Conservation (phyloP, 1,284 basidiomycete species). For the Calocybe gambosa region DNA sequence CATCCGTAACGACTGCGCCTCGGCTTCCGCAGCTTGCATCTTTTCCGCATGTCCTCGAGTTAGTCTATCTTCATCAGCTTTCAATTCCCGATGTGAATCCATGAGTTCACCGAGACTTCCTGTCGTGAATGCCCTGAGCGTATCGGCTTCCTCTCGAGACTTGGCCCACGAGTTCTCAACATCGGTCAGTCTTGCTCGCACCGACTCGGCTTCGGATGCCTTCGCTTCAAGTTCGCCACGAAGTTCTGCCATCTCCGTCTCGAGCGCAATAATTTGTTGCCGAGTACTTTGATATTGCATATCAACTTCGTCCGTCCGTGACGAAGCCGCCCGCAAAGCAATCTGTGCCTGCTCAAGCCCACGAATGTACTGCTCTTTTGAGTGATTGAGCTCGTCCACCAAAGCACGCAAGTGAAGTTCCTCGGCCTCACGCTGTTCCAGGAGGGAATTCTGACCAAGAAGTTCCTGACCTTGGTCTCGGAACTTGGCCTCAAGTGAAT, state of each 20-base stretch:
- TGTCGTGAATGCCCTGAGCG: constrained; percentile 77
- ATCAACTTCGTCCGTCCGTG: constrained; percentile 81
- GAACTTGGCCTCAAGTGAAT: constrained; percentile 59
- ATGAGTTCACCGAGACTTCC: constrained; percentile 80
- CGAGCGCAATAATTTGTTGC: constrained; percentile 62
- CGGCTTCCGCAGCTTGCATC: constrained; percentile 73
- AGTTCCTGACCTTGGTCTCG: constrained; percentile 79
- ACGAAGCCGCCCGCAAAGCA: constrained; percentile 71
- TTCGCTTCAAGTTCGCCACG: constrained; percentile 74
- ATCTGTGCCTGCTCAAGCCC: constrained; percentile 82
- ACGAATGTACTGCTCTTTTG: constrained; percentile 79
- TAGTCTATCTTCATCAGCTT: constrained; percentile 72
- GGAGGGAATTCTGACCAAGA: constrained; percentile 67
- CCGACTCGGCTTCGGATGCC: constrained; percentile 66
- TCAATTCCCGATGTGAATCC: constrained; percentile 76
- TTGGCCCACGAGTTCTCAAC: constrained; percentile 84
- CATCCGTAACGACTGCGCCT: constrained; percentile 65
- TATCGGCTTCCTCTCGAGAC: constrained; percentile 86
- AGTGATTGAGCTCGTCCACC: constrained; percentile 63
- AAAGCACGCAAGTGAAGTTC: constrained; percentile 59
- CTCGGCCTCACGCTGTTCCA: constrained; percentile 80
- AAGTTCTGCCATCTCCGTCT: constrained; percentile 71
- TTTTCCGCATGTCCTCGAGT: constrained; percentile 75
- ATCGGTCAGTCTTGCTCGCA: constrained; percentile 59
- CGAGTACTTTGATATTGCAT: constrained; percentile 63